phyloP scores from a whole-genome alignment of 257 asterid genomes.

The Salvia rosmarinus region DNA sequence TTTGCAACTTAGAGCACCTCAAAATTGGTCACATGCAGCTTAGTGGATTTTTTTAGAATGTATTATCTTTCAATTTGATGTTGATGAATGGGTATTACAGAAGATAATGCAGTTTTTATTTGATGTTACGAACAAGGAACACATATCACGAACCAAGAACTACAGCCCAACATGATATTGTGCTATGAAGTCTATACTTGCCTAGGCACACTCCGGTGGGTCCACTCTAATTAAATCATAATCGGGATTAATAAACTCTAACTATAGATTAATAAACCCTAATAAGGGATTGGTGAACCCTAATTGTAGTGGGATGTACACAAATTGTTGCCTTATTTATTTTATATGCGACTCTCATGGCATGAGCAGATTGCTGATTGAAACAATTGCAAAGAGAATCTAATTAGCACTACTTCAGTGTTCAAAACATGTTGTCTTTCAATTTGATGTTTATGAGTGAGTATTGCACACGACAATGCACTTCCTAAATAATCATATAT shows the following conservation, averaged over 20 bases:
- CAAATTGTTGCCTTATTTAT: no score
- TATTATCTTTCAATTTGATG: background rate
- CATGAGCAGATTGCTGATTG: background rate
- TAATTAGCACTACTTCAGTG: background rate
- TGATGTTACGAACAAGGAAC: no score
- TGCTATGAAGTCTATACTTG: background rate
- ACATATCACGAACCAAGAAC: no score
- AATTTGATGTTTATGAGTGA: background rate
- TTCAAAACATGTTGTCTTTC: background rate
- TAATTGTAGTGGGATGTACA: no score
- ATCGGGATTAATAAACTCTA: no score
- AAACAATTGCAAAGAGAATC: background rate
- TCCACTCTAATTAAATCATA: no score
- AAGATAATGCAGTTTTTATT: background rate
- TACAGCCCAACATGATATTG: background rate
- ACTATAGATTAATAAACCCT: no score
- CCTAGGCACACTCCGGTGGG: no score
- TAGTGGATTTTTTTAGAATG: background rate
- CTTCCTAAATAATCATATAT: background rate
- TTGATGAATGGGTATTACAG: background rate
- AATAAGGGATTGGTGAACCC: no score
- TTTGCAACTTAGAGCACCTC: no score
- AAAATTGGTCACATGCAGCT: no score
- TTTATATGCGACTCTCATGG: background rate
- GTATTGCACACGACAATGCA: background rate